phyloP scores from a whole-genome alignment of 2,329 filamentous ascomycete genomes.

The Pseudocercospora crystallina region DNA sequence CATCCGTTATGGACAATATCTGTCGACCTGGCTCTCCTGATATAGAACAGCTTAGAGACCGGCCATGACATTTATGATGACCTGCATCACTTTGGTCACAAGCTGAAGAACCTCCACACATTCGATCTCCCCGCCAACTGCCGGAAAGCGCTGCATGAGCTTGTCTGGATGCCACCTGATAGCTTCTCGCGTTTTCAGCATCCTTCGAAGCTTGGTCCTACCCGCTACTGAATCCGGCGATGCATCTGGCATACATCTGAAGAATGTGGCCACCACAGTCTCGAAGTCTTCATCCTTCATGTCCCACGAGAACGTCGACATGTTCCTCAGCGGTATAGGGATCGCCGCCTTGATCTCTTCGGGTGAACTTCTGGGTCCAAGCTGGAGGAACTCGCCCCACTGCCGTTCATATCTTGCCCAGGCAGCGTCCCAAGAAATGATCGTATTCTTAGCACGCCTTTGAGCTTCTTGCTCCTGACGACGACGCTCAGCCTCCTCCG shows the following conservation, averaged over 20 bases:
- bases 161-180: conserved; percentile 4
- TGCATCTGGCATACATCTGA: background rate
- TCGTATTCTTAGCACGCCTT: too few relatives aligned
- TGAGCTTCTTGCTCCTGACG: background rate
- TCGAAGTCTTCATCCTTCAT: background rate
- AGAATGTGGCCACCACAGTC: background rate
- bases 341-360: background rate
- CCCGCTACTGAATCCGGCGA: background rate
- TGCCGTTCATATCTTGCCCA: background rate
- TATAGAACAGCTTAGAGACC: too few relatives aligned
- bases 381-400: background rate
- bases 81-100: background rate
- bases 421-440: background rate
- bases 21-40: too few relatives aligned
- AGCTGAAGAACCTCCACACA: background rate
- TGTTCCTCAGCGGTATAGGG: background rate
- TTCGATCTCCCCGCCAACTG: background rate
- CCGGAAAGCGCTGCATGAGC: conserved; percentile 3
- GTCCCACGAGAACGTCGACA: background rate
- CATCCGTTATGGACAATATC: too few relatives aligned
- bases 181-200: background rate
- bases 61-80: background rate
- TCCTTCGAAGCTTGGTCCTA: conserved; percentile 1
- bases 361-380: background rate
- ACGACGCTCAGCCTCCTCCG: background rate